Base-by-base conservation (phyloP, 1,284 basidiomycete species). In the Ustilago lituana region DNA sequence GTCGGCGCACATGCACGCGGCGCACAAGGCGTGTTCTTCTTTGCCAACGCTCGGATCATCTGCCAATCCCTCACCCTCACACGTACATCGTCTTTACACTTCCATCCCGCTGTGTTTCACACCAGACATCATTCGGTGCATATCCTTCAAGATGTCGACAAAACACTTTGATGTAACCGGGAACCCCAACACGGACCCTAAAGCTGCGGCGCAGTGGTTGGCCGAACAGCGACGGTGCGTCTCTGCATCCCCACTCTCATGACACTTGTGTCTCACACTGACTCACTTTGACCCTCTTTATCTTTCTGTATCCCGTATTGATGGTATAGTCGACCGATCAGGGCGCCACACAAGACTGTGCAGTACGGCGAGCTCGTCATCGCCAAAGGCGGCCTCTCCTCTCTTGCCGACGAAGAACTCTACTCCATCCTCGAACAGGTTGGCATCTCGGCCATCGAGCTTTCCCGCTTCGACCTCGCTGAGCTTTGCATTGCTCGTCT, bases 371-470 rank as follows among this genome's bases (percentile, higher is more conserved):
- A 85, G 5, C 67, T 84, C 0, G 81, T 93, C 1, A 85, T 94
- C 37, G 76, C 78, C 19, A 84, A 65, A 5, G 68, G 78, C 14
- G 51, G 64, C 6, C 61, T 83, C 11, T 93, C 91, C 86, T 69
- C 61, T 15, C 19, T 72, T 5, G 17, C 61, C 20, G 53, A 60
- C 19, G 72, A 72, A 38, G 67, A 77, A 63, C 77, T 80, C 8
- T 96, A 93, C 92, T 86, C 89, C 2, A 88, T 93, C 63, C 84
- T 94, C 14, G 95, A 98, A 80, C 94, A 97, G 79, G 85, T 97
- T 1, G 88, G 89, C 4, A 85, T 94, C 33, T 92, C 95, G 2
- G 88, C 95, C 1, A 84, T 96, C 49, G 94, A 98, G 78, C 83
- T 92, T 14, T 91, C 91, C 15, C 85, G 89, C 52, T 76, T 90